Evolutionary conservation across 352 stramenopile species (phyloP).

Genomic region (Phytopythium sindhum): DNA sequence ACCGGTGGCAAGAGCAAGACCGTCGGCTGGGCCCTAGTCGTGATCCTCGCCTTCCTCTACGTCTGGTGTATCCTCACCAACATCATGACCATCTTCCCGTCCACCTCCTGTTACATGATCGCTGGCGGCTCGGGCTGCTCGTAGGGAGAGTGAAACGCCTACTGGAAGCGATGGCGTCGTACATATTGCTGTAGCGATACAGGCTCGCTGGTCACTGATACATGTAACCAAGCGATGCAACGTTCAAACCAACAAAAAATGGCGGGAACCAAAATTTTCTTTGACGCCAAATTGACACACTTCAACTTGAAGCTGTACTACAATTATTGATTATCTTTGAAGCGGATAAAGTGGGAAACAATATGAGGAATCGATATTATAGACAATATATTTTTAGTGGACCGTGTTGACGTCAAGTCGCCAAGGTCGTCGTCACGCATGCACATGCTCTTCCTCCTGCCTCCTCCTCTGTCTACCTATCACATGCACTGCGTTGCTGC

Average conservation of each 20-base stretch:
- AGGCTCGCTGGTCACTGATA: no score
- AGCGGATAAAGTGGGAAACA: no score
- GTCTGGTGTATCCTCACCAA: slow-evolving; percentile 50
- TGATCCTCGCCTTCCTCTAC: slow-evolving; percentile 34
- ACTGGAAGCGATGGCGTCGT: no score
- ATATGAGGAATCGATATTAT: not conserved
- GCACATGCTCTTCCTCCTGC: not conserved
- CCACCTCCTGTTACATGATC: slow-evolving; percentile 38
- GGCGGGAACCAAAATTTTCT: no score
- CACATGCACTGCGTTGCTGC: no score
- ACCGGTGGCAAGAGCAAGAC: slow-evolving; percentile 32
- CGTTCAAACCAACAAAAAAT: no score
- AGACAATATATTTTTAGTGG: not conserved
- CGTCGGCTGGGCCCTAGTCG: slow-evolving; percentile 26
- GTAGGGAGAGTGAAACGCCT: not conserved
- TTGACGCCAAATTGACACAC: no score
- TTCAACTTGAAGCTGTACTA: no score
- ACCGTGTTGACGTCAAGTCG: no score
- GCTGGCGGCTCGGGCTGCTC: slow-evolving; percentile 36
- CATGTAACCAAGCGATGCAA: not conserved
- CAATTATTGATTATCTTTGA: no score
- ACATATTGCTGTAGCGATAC: no score
- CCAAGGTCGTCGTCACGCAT: no score
- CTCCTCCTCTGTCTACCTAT: not conserved
- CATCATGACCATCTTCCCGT: slow-evolving; percentile 46